These are phyloP conservation scores for Mycena sanguinolenta DNA, from an alignment of 768 basidiomycete genomes.

Conservation along the genomic window DNA sequence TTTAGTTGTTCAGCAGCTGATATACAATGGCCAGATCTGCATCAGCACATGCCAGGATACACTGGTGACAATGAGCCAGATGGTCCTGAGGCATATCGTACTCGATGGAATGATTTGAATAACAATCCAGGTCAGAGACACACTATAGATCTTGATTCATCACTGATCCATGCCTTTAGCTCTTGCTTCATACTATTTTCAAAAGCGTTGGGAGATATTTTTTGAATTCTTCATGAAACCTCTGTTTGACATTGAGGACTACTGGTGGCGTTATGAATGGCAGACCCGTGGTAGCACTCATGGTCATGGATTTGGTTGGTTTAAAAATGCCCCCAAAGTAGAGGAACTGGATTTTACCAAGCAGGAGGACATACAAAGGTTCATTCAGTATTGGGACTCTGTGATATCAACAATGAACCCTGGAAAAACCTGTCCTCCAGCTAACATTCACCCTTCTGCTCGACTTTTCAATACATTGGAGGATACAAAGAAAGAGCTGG, in stretches of 20 bases:
- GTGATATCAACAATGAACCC: slow-evolving; percentile 39
- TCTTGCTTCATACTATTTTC: slow-evolving; percentile 34
- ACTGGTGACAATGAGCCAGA: neutral
- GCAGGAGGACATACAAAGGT: slow-evolving; percentile 5
- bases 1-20: neutral
- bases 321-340: slow-evolving; percentile 39
- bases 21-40: neutral
- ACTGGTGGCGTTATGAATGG: slow-evolving; percentile 43
- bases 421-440: slow-evolving; percentile 17
- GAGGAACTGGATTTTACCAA: slow-evolving; percentile 28
- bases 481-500: slow-evolving; percentile 42
- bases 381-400: slow-evolving; percentile 36
- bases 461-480: slow-evolving; percentile 27
- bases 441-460: slow-evolving; percentile 37
- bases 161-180: neutral
- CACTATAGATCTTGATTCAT: neutral
- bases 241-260: slow-evolving; percentile 37
- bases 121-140: neutral
- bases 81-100: neutral
- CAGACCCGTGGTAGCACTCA: slow-evolving; percentile 41
- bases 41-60: neutral
- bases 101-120: neutral
- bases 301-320: slow-evolving; percentile 45
- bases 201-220: slow-evolving; percentile 38
- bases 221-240: slow-evolving; percentile 34